A percentile compares a stretch with the other conserved stretches of the same genome.
These are phyloP conservation scores for Atkinsonella texensis DNA, from an alignment of 2,329 filamentous ascomycete genomes.

Conservation along the genomic window DNA sequence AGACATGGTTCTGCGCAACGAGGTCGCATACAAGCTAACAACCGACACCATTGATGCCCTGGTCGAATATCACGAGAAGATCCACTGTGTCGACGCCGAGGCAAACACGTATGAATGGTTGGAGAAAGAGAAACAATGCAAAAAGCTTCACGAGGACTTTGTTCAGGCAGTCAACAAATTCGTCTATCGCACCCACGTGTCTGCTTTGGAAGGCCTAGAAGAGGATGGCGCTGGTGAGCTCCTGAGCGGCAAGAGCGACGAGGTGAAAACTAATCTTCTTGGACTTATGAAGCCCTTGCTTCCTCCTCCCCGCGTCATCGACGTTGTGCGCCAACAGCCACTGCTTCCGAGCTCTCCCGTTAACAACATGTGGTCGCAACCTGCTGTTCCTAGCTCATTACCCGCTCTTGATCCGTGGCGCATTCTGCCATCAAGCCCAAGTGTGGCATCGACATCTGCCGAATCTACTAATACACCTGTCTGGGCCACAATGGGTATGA, in stretches of 20 bases:
- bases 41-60: constrained; percentile 86
- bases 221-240: constrained; percentile 93
- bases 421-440: constrained; percentile 79
- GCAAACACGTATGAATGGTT: constrained; percentile 89
- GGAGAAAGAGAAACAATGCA: constrained; percentile 90
- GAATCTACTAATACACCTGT: constrained; percentile 58
- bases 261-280: constrained; percentile 81
- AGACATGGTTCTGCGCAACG: constrained; percentile 95
- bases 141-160: constrained; percentile 95
- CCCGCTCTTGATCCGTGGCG: constrained; percentile 78
- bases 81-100: constrained; percentile 83
- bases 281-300: constrained; percentile 78
- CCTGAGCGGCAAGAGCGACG: constrained; percentile 79
- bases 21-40: constrained; percentile 96
- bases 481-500: constrained; percentile 70
- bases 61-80: constrained; percentile 90
- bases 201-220: constrained; percentile 87
- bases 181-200: constrained; percentile 80
- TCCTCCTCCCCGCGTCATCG: constrained; percentile 75
- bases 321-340: constrained; percentile 76
- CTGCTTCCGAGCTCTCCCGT: constrained; percentile 73
- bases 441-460: constrained; percentile 55
- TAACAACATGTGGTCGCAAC: constrained; percentile 71
- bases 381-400: constrained; percentile 50
- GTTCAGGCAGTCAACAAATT: constrained; percentile 95